Evolutionary conservation across 805 yeast species (phyloP).

Genomic region (Grigorovia jiainica): DNA sequence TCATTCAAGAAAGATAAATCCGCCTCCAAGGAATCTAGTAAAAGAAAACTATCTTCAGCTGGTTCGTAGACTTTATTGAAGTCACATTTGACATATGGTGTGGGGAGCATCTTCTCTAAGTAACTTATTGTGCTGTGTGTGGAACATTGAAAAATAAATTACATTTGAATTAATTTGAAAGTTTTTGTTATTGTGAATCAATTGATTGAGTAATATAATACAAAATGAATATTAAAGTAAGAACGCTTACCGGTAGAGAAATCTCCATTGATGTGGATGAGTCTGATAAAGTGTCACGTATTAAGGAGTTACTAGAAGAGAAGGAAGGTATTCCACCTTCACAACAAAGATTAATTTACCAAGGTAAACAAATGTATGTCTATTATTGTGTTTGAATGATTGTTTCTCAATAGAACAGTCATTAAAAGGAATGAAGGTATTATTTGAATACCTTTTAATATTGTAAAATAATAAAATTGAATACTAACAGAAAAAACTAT

Average conservation of each 20-base stretch:
- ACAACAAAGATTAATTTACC: slow-evolving; percentile 83
- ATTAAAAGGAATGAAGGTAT: too few species aligned
- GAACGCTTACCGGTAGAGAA: slow-evolving; percentile 30
- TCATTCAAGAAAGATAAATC: slow-evolving; percentile 33
- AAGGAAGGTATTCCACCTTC: slow-evolving; percentile 96
- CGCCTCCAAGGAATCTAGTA: slow-evolving; percentile 70
- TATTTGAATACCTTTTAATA: too few species aligned
- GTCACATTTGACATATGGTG: slow-evolving; percentile 59
- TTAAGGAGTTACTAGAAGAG: slow-evolving; percentile 89
- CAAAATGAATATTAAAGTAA: slow-evolving; percentile 19
- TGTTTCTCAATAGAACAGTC: too few species aligned
- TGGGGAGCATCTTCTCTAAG: slow-evolving; percentile 52
- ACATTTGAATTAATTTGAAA: background rate
- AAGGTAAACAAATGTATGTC: slow-evolving; percentile 84
- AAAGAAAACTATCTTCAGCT: slow-evolving; percentile 80
- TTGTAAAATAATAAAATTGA: too few species aligned
- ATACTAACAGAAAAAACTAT: too few species aligned
- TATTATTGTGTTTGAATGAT: too few species aligned
- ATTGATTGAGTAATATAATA: background rate
- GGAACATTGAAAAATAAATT: too few species aligned
- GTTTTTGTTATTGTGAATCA: background rate
- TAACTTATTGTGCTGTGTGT: too few species aligned
- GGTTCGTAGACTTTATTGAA: slow-evolving; percentile 85
- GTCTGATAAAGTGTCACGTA: slow-evolving; percentile 42
- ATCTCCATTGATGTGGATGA: slow-evolving; percentile 28